Evolutionary conservation across 2,329 filamentous ascomycete genomes (phyloP).

Genomic region (Alternaria gansuensis): DNA sequence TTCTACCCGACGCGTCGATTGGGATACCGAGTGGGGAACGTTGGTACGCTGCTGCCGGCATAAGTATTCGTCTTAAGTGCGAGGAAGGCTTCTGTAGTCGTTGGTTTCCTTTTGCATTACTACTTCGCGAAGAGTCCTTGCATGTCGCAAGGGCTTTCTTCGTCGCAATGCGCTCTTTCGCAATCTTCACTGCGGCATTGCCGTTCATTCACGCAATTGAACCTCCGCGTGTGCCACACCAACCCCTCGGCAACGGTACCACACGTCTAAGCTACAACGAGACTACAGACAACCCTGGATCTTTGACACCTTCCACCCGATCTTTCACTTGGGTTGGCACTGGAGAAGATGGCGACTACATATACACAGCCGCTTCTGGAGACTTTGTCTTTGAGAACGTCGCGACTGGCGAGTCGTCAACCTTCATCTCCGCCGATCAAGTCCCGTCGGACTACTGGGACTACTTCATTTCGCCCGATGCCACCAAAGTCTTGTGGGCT

Average conservation of each 20-base stretch:
- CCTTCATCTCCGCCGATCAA: slow-evolving; percentile 66
- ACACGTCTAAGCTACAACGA: slow-evolving; percentile 69
- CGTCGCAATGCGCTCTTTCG: slow-evolving; percentile 43
- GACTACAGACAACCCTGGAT: slow-evolving; percentile 59
- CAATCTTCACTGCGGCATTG: slow-evolving; percentile 38
- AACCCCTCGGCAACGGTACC: slow-evolving; percentile 65
- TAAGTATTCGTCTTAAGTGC: not conserved
- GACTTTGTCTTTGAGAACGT: slow-evolving; percentile 70
- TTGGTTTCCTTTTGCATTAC: not conserved
- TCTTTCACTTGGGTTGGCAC: slow-evolving; percentile 66
- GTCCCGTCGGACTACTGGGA: slow-evolving; percentile 65
- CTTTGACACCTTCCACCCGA: slow-evolving; percentile 55
- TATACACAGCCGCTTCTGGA: slow-evolving; percentile 61
- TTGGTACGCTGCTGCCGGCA: not conserved
- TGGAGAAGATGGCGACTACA: slow-evolving; percentile 69
- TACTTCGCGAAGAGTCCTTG: slow-evolving; percentile 4
- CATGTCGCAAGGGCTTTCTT: not conserved
- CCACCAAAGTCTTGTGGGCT: slow-evolving; percentile 67
- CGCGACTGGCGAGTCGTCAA: slow-evolving; percentile 64
- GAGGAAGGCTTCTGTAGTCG: slow-evolving; percentile 5
- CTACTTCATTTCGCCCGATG: slow-evolving; percentile 70
- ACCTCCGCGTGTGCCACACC: slow-evolving; percentile 63
- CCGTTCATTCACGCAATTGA: slow-evolving; percentile 53
- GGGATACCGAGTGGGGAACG: slow-evolving; percentile 12
- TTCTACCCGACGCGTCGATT: slow-evolving; percentile 29